Base-by-base conservation (phyloP, 768 basidiomycete species). In the Termitomyces sp. region DNA sequence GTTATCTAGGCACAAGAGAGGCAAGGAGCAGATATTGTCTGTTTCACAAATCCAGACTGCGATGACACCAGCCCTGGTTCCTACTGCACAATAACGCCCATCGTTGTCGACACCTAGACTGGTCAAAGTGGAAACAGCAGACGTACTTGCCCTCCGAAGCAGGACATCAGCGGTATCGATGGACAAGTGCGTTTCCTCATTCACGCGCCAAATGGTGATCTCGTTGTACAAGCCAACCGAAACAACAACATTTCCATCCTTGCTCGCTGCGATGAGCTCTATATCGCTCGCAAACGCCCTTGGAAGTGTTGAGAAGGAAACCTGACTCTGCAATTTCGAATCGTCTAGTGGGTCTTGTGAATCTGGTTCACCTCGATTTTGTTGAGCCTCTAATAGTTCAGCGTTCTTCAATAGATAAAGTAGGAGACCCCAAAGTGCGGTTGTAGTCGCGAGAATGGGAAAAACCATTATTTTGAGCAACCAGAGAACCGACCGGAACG, bases 391-490 rank as follows among this genome's bases (percentile, higher is more conserved):
- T 36, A 97, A 79, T 0, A 94, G 81, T 58, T 99, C 94, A 0
- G 92, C 85, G 62, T 96, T 88, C 74, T 95, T 96, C 59, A 98
- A 75, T 2, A 99, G 78, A 67, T 94, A 94, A 10, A 92, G 76
- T 8, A 96, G 76, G 12, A 98, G 72, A 8, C 81, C 78, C 68
- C 90, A 98, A 10, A 98, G 76, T 4, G 81, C 70, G 26, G 79
- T 72, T 7, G 88, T 90, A 0, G 95, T 96, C 5, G 78, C 77
- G 8, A 84, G 81, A 67, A 97, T 95, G 0, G 96, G 96, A 0
- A 94, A 70, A 2, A 92, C 74, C 69, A 98, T 84, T 60, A 95
- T 88, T 71, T 90, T 91, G 64, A 88, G 62, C 26, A 92, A 69
- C 86, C 92, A 92, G n/a, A 84, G 69, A 8, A 89, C 62, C 13